Percentiles rank a stretch among this genome's conserved stretches.
These are phyloP conservation scores for Trypethelium eluteriae DNA, from an alignment of 495 filamentous ascomycete species.

Conservation along the genomic window DNA sequence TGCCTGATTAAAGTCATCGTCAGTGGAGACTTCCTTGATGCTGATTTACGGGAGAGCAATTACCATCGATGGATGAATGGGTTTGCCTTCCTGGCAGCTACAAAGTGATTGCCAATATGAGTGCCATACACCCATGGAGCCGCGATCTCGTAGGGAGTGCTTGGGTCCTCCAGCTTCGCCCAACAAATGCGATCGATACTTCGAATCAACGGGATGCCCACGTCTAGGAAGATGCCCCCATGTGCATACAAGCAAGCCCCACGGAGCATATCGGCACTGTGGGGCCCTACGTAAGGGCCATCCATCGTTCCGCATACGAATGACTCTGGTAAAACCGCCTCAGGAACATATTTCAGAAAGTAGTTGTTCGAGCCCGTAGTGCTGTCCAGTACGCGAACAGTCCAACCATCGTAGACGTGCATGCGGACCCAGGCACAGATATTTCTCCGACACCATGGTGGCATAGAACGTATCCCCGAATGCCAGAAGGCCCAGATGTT, in stretches of 20 bases:
- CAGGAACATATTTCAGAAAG: slow-evolving; percentile 28
- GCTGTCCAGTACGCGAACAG: slow-evolving; percentile 24
- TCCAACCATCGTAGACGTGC: slow-evolving; percentile 21
- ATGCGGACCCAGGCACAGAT: slow-evolving; percentile 26
- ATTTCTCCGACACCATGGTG: slow-evolving; percentile 36
- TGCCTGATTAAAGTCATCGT: slow-evolving; percentile 14
- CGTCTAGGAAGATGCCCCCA: slow-evolving; percentile 40
- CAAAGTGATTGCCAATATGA: slow-evolving; percentile 38
- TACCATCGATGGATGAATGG: slow-evolving; percentile 13
- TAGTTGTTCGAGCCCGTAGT: slow-evolving; percentile 22
- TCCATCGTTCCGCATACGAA: slow-evolving; percentile 36
- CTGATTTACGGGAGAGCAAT: slow-evolving; percentile 8
- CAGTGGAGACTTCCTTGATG: slow-evolving; percentile 10
- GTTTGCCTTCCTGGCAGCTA: slow-evolving; percentile 18
- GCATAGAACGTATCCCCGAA: slow-evolving; percentile 32
- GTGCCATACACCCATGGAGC: slow-evolving; percentile 31
- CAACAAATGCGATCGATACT: slow-evolving; percentile 40
- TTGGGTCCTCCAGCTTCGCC: slow-evolving; percentile 36
- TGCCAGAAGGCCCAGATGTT: slow-evolving; percentile 44
- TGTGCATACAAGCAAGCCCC: slow-evolving; percentile 35
- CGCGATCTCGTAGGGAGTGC: slow-evolving; percentile 33
- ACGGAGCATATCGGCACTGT: slow-evolving; percentile 36
- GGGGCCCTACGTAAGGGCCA: slow-evolving; percentile 31
- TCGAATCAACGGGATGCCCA: slow-evolving; percentile 35
- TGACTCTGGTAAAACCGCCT: slow-evolving; percentile 31